phyloP scores from a whole-genome alignment of 2,329 filamentous ascomycete genomes.

The Stagonosporopsis rhizophila region DNA sequence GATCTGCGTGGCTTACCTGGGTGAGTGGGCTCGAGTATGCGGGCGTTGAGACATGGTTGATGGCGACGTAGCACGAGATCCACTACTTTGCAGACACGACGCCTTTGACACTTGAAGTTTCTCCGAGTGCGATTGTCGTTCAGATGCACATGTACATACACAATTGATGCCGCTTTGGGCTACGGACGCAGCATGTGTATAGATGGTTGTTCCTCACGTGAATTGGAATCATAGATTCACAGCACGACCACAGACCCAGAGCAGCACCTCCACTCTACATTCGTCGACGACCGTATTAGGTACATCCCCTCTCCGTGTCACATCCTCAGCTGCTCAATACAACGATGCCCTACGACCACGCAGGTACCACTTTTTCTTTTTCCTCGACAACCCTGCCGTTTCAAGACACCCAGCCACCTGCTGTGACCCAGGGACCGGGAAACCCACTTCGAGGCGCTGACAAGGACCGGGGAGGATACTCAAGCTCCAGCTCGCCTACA shows the following conservation, averaged over 20 bases:
- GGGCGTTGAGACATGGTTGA: background rate
- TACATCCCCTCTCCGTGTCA: background rate
- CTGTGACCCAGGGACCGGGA: slow-evolving; percentile 13
- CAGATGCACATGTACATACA: background rate
- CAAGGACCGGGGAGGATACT: background rate
- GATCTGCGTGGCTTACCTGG: background rate
- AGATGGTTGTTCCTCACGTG: background rate
- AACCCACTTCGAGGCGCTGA: background rate
- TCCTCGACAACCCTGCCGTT: slow-evolving; percentile 2
- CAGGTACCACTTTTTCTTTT: slow-evolving; percentile 12
- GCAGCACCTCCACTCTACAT: background rate
- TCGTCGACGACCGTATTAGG: background rate
- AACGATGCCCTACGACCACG: background rate
- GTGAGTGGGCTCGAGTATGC: background rate
- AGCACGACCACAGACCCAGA: background rate
- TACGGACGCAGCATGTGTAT: background rate
- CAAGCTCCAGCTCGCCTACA: background rate
- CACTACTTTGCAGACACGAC: background rate
- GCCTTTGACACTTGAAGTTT: background rate
- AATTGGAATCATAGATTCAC: background rate
- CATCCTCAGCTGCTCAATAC: background rate
- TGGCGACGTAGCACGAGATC: slow-evolving; percentile 3
- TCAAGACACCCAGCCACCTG: slow-evolving; percentile 6
- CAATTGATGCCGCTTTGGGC: background rate
- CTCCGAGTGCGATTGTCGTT: background rate